Evolutionary conservation across 768 basidiomycete species (phyloP).

Genomic region (Naganishia onofrii): DNA sequence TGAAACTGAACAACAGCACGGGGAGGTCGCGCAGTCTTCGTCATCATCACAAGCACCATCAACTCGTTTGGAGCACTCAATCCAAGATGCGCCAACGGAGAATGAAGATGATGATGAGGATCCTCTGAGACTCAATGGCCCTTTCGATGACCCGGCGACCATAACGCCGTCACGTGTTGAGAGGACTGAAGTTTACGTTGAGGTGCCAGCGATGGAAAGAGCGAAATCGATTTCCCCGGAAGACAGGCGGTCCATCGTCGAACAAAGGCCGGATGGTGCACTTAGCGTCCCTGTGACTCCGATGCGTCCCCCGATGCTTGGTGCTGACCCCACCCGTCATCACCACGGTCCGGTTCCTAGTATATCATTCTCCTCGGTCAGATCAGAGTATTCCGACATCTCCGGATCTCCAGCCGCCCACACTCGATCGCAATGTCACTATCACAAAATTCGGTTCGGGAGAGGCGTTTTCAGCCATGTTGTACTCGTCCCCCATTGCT

Average conservation of each 20-base stretch:
- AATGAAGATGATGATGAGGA: slow-evolving; percentile 7
- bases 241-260: background rate
- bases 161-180: background rate
- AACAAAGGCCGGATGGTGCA: background rate
- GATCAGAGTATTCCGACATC: background rate
- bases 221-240: background rate
- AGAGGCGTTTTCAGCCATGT: slow-evolving; percentile 19
- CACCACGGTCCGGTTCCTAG: slow-evolving; percentile 20
- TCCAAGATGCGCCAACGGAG: background rate
- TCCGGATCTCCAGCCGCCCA: slow-evolving; percentile 24
- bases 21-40: background rate
- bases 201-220: background rate
- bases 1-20: background rate
- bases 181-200: slow-evolving; percentile 15
- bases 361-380: background rate
- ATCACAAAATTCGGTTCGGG: slow-evolving; percentile 40
- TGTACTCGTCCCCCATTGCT: slow-evolving; percentile 23
- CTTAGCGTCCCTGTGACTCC: background rate
- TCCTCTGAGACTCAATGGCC: slow-evolving; percentile 10
- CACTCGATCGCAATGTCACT: slow-evolving; percentile 47
- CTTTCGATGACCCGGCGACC: background rate
- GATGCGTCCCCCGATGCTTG: background rate
- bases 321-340: slow-evolving; percentile 17
- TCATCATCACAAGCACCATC: background rate
- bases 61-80: background rate